Base-by-base conservation (phyloP, 345 rosid species). In the Lepidium didymum region DNA sequence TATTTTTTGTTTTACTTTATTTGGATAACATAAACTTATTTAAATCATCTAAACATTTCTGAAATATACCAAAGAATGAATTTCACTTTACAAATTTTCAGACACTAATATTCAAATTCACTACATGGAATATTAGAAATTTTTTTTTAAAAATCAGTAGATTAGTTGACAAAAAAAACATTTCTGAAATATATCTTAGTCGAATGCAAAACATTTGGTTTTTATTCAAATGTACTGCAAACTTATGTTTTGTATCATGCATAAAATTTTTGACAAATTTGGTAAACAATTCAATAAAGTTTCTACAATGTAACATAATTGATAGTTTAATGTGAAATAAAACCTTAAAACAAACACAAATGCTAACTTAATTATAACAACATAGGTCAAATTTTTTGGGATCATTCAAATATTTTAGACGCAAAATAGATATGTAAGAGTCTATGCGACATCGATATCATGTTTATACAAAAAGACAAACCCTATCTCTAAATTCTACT, bases 381-480 rank as follows among this genome's bases (percentile, higher is more conserved):
- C 68, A 51, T 54, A 35, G 49, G 33, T 71, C 55, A 34, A 23
- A 5, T 57, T 45, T 63, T 53, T 71, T 36, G 75, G 69, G 75
- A 71, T 71, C 75, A 53, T 62, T 52, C 68, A 70, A 38, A 51
- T 31, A 14, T 62, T 51, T 35, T 27, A 40, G 45, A 51, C 10
- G 37, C 68, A 14, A 59, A 51, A 29, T 35, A 56, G 29, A 42
- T 35, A 31, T 53, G 4, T 27, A 43, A 53, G 44, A 62, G 47
- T 53, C 56, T 53, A 54, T 27, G 51, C 64, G 64, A 72, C 70
- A 72, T 72, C 64, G 64, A 72, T 64, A 72, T 72, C 42, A 63
- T 72, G 70, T 64, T 72, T 35, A 27, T 37, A 46, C 51, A 72
- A 56, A 72, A 56, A 72, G 70, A 72, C 76, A 72, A 56, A 55